Conservation (phyloP, 495 filamentous ascomycete genomes). For the Coniosporium apollinis region DNA sequence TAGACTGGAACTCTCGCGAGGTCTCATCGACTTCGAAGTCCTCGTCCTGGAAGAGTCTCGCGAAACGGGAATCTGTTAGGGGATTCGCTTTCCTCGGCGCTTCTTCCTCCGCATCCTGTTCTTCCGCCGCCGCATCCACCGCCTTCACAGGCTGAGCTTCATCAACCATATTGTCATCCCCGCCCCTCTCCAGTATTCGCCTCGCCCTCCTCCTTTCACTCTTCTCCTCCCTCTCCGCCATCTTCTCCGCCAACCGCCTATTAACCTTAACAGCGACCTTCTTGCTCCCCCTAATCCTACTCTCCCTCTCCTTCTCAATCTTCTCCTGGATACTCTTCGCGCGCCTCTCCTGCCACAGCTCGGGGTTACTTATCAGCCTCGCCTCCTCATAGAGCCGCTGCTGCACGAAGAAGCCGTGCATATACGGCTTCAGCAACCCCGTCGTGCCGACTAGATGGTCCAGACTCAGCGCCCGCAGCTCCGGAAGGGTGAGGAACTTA, state of each 20-base stretch:
- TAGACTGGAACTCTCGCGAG: constrained; percentile 67
- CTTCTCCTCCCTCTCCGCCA: constrained; percentile 66
- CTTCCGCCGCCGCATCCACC: constrained; percentile 7
- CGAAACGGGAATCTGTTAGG: constrained; percentile 73
- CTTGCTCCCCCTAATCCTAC: constrained; percentile 79
- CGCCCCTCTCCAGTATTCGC: constrained; percentile 38
- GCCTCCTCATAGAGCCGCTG: constrained; percentile 89
- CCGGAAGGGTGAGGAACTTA: constrained; percentile 82
- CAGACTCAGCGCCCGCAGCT: constrained; percentile 63
- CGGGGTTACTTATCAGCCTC: constrained; percentile 78
- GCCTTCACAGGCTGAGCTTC: constrained; percentile 16
- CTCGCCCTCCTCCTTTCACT: constrained; percentile 48
- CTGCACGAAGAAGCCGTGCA: constrained; percentile 96
- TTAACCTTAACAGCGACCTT: constrained; percentile 86
- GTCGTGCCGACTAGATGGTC: constrained; percentile 78
- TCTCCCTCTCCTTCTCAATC: constrained; percentile 86
- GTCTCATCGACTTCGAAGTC: constrained; percentile 85
- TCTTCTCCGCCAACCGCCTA: constrained; percentile 64
- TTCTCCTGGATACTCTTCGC: constrained; percentile 76
- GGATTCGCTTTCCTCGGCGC: constrained; percentile 19
- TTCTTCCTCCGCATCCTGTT: constrained; percentile 9
- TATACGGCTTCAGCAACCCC: constrained; percentile 77
- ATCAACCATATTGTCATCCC: constrained; percentile 27
- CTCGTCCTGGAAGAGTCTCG: constrained; percentile 73
- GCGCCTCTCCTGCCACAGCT: constrained; percentile 77